Base-by-base conservation (phyloP, 2,329 filamentous ascomycete genomes). In the Cladophialophora yegresii region DNA sequence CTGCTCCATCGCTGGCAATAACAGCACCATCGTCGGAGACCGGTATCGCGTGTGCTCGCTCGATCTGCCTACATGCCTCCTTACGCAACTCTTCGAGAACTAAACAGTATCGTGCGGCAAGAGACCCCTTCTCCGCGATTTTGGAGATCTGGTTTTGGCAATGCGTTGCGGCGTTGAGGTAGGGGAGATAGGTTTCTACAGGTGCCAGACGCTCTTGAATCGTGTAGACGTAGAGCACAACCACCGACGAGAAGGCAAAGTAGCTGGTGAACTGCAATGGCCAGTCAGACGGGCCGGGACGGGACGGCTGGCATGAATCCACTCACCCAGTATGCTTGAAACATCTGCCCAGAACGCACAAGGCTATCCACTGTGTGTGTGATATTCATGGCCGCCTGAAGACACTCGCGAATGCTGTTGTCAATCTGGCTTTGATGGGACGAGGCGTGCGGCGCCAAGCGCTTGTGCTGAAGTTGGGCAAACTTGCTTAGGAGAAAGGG, bases 271-370 rank as follows among this genome's bases (percentile, higher is more conserved):
- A 68, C 74, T 77, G 0, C 30, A 32, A 32, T 32, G 30, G 30
- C 30, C 30, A 32, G 30, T 32, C 30, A 32, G 30, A 32, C 30
- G 30, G 30, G 30, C 30, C 30, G 30, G 30, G 30, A 32, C 3
- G 30, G 30, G 30, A 32, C 3, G 30, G 30, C 30, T 4, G 30
- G 30, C 30, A 32, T 47, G 43, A 47, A 49, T 9, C 30, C 36
- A 61, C 57, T n/a, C 13, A 78, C 77, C 78, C 78, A 81, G 54
- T 79, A 80, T 0, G 76, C 75, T 9, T 73, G 74, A 56, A 76
- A 79, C 65, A 81, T 73, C 60, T 77, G 74, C 6, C 73, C 69
- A 1, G 71, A 71, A 54, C 75, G 71, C 12, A 72, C 73, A 4
- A 81, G 66, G 3, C 77, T 74, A 55, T 81, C 75, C 13, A 82